Evolutionary conservation across 176 grass and related monocot genomes (phyloP), one percentile per base, ranked within the genome.

Genomic region (Phragmites australis): DNA sequence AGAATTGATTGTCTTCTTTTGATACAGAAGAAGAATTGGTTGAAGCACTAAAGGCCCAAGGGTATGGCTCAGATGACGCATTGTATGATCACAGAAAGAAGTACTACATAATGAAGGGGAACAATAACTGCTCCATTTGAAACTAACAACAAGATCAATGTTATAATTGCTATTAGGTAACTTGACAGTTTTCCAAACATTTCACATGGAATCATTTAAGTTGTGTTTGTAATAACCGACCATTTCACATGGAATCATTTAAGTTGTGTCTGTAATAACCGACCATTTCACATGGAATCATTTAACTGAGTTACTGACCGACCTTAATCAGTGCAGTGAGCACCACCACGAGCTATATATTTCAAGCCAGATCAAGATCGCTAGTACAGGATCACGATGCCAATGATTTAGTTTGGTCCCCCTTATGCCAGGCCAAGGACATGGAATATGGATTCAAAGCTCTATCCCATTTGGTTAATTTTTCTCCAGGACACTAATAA

Each of bases 151-250:
- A 78, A 19, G 6, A 51, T 53, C 70, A 63, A 27, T 68, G 31
- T 65, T 41, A 69, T 65, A 46, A 37, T 18, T 67, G 23, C 8
- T 15, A 32, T 62, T 79, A 34, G 9, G 48, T 54, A 68, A 60
- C 26, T 84, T 61, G 81, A 37, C 43, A 74, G 54, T 75, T 84
- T 75, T 67, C 75, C 66, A 56, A 52, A 72, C 50, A 74, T 67
- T 73, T 26, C 57, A 80, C 63, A 76, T 81, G 82, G 53, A 26
- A 47, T 27, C 69, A 27, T 84, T 70, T 43, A 80, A 68, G 51
- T 44, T 32, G 69, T 68, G 70, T 80, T 49, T 12, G 21, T 75
- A 84, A 72, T 27, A 19, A 61, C 14, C 25, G 9, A n/a, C n/a
- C 50, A 74, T 67, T 73, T 26, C 57, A 80, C 63, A 76, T 81